Evolutionary conservation across 495 filamentous ascomycete genomes (phyloP).

Genomic region (Schizothecium vesticola): DNA sequence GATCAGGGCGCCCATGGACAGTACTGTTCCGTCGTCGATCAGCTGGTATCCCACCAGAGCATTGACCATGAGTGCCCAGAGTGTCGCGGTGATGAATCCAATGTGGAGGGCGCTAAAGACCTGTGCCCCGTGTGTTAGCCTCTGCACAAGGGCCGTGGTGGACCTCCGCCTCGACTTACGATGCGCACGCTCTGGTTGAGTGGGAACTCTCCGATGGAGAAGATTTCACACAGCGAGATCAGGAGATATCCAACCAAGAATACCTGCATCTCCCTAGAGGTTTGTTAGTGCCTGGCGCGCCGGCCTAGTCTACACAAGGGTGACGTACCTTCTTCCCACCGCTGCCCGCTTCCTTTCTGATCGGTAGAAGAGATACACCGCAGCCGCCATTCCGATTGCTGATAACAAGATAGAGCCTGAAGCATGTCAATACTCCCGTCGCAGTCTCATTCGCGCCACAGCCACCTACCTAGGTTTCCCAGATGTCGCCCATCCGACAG

Average conservation of each 20-base stretch:
- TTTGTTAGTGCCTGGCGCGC: conserved; percentile 20
- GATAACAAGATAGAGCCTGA: conserved; percentile 86
- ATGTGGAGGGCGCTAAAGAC: conserved; percentile 92
- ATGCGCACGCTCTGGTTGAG: conserved; percentile 59
- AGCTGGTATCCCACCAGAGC: conserved; percentile 89
- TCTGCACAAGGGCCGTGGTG: background rate
- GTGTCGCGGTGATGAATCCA: conserved; percentile 77
- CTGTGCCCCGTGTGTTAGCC: conserved; percentile 38
- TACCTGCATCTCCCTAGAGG: conserved; percentile 84
- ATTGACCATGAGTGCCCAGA: conserved; percentile 90
- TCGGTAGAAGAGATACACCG: conserved; percentile 61
- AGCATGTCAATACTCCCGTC: conserved; percentile 11
- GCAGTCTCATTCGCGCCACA: background rate
- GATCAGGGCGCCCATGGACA: conserved; percentile 71
- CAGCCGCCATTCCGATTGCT: conserved; percentile 65
- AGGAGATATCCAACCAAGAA: conserved; percentile 86
- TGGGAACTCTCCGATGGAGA: conserved; percentile 86
- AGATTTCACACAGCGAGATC: conserved; percentile 91
- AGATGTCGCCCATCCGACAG: conserved; percentile 60
- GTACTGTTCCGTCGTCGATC: conserved; percentile 84
- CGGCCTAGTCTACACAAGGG: background rate
- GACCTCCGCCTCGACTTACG: conserved; percentile 46
- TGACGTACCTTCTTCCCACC: conserved; percentile 78
- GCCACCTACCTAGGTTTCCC: conserved; percentile 74
- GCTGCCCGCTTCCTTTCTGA: conserved; percentile 93